Conservation (phyloP, 257 asterid species). For the Thymus mandschuricus region DNA sequence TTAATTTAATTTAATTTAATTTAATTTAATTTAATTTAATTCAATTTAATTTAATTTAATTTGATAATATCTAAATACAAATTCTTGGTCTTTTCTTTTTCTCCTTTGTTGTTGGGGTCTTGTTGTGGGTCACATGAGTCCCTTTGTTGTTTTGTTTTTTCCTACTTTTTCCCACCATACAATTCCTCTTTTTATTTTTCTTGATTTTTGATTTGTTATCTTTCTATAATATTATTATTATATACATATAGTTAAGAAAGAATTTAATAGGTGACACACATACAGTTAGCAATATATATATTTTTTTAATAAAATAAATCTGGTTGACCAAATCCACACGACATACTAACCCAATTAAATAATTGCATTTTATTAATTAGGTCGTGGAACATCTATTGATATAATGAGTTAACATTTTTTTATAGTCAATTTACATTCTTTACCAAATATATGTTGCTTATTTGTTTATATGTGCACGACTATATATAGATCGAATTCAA, state of each 20-base stretch:
- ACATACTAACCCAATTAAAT: neutral
- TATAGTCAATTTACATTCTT: no score
- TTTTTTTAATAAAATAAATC: neutral
- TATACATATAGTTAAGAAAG: neutral
- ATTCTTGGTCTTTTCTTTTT: conserved; percentile 36
- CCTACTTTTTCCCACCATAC: conserved; percentile 24
- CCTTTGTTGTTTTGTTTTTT: conserved; percentile 43
- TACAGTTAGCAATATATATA: neutral
- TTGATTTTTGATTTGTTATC: neutral
- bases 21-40: neutral
- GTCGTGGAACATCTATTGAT: neutral
- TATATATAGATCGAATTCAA: no score
- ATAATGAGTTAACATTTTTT: no score
- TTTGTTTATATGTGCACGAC: no score
- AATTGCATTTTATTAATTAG: neutral
- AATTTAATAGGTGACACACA: neutral
- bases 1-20: no score
- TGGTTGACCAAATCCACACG: neutral
- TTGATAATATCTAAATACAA: neutral
- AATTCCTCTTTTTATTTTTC: neutral
- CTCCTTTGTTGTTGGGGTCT: conserved; percentile 43
- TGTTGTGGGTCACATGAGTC: conserved; percentile 48
- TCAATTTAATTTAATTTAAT: no score
- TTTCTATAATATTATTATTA: neutral
- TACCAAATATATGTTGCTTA: no score